A percentile compares a stretch with the other conserved stretches of the same genome.
Evolutionary conservation across 2,329 filamentous ascomycete genomes (phyloP).

Genomic region (Dothistroma septosporum): DNA sequence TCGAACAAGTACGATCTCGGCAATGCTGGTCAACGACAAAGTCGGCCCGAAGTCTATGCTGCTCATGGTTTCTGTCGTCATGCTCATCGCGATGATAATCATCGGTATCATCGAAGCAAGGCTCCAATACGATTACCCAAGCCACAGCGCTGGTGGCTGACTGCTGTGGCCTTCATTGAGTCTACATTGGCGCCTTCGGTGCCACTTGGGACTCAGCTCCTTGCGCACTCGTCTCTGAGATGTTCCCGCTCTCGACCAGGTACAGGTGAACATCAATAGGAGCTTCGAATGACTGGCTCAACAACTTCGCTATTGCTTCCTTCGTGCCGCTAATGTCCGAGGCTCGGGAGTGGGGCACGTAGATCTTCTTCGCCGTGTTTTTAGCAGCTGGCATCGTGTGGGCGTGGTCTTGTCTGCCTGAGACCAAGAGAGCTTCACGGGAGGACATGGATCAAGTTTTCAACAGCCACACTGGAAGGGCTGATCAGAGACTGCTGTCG

Average conservation of each 20-base stretch:
- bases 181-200: slow-evolving; percentile 69
- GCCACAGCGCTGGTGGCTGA: slow-evolving; percentile 60
- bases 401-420: slow-evolving; percentile 53
- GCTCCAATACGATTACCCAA: slow-evolving; percentile 42
- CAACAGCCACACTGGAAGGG: slow-evolving; percentile 12
- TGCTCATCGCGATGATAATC: slow-evolving; percentile 46
- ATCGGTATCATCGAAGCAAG: slow-evolving; percentile 54
- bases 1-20: slow-evolving; percentile 35
- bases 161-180: slow-evolving; percentile 65
- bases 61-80: slow-evolving; percentile 43
- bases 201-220: slow-evolving; percentile 67
- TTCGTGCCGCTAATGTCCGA: slow-evolving; percentile 31
- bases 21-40: slow-evolving; percentile 41
- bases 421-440: slow-evolving; percentile 48
- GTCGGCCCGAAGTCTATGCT: slow-evolving; percentile 40
- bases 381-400: slow-evolving; percentile 49
- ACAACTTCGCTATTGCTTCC: slow-evolving; percentile 56
- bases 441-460: slow-evolving; percentile 30
- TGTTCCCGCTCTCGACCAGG: slow-evolving; percentile 28
- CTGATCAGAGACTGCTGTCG: slow-evolving; percentile 3
- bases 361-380: slow-evolving; percentile 58
- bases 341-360: slow-evolving; percentile 57
- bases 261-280: slow-evolving; percentile 39
- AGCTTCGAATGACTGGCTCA: slow-evolving; percentile 44
- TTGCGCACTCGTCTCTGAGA: slow-evolving; percentile 53